Evolutionary conservation across 2,329 filamentous ascomycete species (phyloP), one percentile per base, ranked within the genome.

Genomic region (Teratosphaeria gauchensis): DNA sequence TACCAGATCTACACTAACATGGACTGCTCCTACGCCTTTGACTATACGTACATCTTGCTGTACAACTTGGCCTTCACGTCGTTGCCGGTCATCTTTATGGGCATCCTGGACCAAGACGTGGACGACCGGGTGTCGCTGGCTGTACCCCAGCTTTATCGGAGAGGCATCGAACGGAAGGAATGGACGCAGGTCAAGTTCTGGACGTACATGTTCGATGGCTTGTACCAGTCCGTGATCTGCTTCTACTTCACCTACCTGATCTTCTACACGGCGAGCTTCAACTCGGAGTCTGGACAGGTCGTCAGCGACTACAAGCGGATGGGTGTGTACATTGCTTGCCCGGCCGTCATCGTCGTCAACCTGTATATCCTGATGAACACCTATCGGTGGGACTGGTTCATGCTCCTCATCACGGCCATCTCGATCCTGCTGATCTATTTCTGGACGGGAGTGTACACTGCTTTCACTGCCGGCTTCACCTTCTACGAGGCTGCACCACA

Each of bases 1-100:
- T 99, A 89, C 75, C 91, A 95, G 72, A 90, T 96, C 57, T 99
- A 88, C 75, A 90, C 89, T 79, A 88, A 95, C 75, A 96, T 95
- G 73, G 94, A 99, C 77, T 91, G 92, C 74, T 92, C 92, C 53
- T 97, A 96, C 72, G 84, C 96, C 56, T 96, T 95, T 77, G 94
- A 99, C 74, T 96, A 96, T 78, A 95, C 90, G 46, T 99, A 97
- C 76, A 96, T 99, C 68, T 81, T 97, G 63, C 82, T 97, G 71
- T 96, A 95, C 81, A 97, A 97, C 77, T 79, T 99, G 72, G 89
- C 92, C 59, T 99, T 99, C 75, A 99, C 94, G 5, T 99, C 94
- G 16, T 76, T 99, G 21, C 91, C 94, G 2, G 89, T 97, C 61
- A 92, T 94, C 65, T 84, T 99, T 66, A 95, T 97, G 85, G 94